Conservation (phyloP, 2,329 filamentous ascomycete species). For the Bipolaris victoriae region DNA sequence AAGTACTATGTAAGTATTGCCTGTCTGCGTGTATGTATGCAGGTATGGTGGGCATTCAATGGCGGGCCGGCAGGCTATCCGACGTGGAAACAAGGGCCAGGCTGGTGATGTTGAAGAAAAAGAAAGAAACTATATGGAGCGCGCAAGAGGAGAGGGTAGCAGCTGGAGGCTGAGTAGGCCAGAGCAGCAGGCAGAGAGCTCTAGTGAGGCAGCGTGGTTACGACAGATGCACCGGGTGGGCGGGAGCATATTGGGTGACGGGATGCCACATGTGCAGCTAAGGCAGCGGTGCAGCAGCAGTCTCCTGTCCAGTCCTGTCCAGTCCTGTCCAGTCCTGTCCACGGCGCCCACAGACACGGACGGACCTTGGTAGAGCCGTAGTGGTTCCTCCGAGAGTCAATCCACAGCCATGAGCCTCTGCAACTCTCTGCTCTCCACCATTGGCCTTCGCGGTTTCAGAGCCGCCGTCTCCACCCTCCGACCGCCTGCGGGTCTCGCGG, state of each 20-base stretch:
- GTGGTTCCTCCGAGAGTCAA: constrained; percentile 21
- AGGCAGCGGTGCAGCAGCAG: constrained; percentile 18
- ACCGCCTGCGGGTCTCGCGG: constrained; percentile 16
- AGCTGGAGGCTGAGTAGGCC: background rate
- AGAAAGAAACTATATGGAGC: constrained; percentile 17
- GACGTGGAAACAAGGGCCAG: constrained; percentile 10
- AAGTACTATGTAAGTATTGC: no score
- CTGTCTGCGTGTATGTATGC: no score
- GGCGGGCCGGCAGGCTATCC: constrained; percentile 20
- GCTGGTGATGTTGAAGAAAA: background rate
- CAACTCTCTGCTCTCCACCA: constrained; percentile 26
- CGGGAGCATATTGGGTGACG: constrained; percentile 31
- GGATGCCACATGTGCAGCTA: constrained; percentile 31
- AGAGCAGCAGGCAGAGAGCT: constrained; percentile 10
- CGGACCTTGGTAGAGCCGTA: constrained; percentile 21
- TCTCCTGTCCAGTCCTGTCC: background rate
- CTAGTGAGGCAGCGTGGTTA: constrained; percentile 20
- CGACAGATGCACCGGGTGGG: constrained; percentile 16
- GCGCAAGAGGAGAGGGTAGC: background rate
- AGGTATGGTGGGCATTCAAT: constrained; percentile 6
- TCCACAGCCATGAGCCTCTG: constrained; percentile 22
- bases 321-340: constrained; percentile 14
- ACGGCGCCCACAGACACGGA: constrained; percentile 6
- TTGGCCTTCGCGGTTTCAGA: constrained; percentile 37
- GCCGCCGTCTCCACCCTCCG: constrained; percentile 23